Conservation (phyloP, 441 rosid species). For the Corymbia calophylla region DNA sequence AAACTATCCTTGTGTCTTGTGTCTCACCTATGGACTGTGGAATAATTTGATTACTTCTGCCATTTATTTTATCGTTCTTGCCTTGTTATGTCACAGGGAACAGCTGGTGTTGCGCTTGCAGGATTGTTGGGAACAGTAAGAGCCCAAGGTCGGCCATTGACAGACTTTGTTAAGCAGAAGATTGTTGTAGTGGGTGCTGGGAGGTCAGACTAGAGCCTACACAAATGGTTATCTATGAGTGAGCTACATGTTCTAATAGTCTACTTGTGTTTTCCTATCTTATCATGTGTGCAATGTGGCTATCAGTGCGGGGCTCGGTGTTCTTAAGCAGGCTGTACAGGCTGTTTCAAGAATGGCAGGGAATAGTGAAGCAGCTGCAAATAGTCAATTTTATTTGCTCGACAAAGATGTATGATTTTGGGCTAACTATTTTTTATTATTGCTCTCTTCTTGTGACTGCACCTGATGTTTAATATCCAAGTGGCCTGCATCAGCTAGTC, state of each 20-base stretch:
- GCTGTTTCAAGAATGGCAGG: conserved; percentile 80
- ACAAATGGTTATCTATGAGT: not conserved
- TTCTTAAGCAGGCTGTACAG: conserved; percentile 65
- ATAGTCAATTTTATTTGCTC: conserved; percentile 59
- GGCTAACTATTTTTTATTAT: not conserved
- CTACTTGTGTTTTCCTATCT: not conserved
- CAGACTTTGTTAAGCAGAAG: conserved; percentile 87
- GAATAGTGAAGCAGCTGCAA: conserved; percentile 36
- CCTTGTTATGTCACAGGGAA: conserved; percentile 49
- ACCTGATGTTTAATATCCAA: not conserved
- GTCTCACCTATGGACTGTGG: not conserved
- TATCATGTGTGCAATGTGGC: conserved; percentile 8
- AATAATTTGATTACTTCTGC: not conserved
- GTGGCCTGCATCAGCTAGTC: not conserved
- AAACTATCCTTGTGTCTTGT: not conserved
- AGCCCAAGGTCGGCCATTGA: conserved; percentile 83
- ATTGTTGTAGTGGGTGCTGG: conserved; percentile 99
- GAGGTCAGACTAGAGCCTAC: conserved; percentile 40
- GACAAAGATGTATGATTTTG: conserved; percentile 79
- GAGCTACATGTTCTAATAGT: not conserved
- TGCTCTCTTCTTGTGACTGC: not conserved
- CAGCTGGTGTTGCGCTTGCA: conserved; percentile 99
- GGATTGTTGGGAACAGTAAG: conserved; percentile 91
- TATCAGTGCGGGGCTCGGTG: conserved; percentile 96
- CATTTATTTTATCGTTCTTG: not conserved